Base-by-base conservation (phyloP, 2,329 filamentous ascomycete genomes). In the Pseudocercospora crystallina region DNA sequence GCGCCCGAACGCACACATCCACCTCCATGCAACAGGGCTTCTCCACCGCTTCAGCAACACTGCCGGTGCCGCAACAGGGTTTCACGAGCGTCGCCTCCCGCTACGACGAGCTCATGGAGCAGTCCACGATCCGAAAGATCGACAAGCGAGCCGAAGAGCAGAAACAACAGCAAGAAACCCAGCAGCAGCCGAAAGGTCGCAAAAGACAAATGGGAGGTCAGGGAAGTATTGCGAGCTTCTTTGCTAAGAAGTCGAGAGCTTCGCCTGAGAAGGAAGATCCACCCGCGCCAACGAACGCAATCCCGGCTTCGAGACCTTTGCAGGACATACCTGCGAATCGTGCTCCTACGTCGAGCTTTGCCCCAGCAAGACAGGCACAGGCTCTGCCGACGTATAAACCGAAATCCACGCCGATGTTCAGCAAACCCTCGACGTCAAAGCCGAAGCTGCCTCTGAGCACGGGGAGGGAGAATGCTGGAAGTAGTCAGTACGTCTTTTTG, bases 191-290 rank as follows among this genome's bases (percentile, higher is more conserved):
- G 49, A 72, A 64, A 53, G 62, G 53, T 48, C 67, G 59, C 58
- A 67, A 71, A 63, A 70, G 69, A 45, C 71, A 69, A 61, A 68
- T 64, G 15, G 69, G 73, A 53, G 75, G 73, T 1, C 79, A 82
- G 62, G 76, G 75, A 20, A 76, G 67, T 42, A 78, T 83, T 39
- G 73, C 75, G 3, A 75, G 65, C 50, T 82, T 81, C 65, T 82
- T 82, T 58, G 66, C 66, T 12, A 67, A 66, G 56, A 61, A 47
- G 34, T 26, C 20, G 20, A 26, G 20, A 26, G 4, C 20, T 26
- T 26, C 20, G 20, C 20, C 20, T 26, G 20, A 26, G 20, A 26
- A 26, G 20, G 20, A 26, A 7, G 20, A 26, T 7, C 20, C 20
- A 4, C 20, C 20, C 20, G 20, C 20, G 20, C 20, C 20, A 26